Conservation (phyloP, 371 early-diverging fungal species). For the Circinella umbellata region DNA sequence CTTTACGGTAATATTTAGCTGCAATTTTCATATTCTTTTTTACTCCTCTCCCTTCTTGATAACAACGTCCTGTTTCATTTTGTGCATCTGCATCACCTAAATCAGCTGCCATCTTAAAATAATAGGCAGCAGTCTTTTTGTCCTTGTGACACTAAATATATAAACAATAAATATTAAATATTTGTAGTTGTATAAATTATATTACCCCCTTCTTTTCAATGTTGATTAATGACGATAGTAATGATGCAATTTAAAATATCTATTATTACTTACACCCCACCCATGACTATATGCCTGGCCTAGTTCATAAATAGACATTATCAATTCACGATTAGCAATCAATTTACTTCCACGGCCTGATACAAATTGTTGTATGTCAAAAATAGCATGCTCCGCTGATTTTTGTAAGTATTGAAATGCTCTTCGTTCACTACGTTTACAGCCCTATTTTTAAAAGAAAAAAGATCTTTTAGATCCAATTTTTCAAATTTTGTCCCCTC, state of each 20-base stretch:
- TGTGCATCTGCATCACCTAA: constrained; percentile 92
- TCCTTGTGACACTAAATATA: constrained; percentile 62
- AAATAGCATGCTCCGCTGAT: constrained; percentile 78
- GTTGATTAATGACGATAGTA: constrained; percentile 51
- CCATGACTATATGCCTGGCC: constrained; percentile 86
- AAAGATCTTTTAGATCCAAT: not conserved
- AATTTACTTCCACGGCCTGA: constrained; percentile 27
- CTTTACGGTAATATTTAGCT: constrained; percentile 86
- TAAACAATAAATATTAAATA: no score
- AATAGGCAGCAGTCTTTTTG: constrained; percentile 81
- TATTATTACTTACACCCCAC: constrained; percentile 75
- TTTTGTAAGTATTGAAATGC: constrained; percentile 79
- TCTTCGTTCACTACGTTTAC: constrained; percentile 61
- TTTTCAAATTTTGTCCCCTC: not conserved
- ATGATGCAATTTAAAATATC: not conserved
- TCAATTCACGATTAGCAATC: constrained; percentile 53
- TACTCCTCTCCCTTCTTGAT: constrained; percentile 80
- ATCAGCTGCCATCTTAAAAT: constrained; percentile 87
- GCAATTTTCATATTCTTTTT: constrained; percentile 81
- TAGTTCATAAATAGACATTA: constrained; percentile 87
- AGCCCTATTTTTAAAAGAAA: constrained; percentile 48
- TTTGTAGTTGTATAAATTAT: constrained; percentile 74
- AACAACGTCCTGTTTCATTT: constrained; percentile 83
- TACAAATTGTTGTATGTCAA: constrained; percentile 51
- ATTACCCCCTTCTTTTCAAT: constrained; percentile 76